Conservation (phyloP, 164 flowering plant species). For the Annona squamosa region DNA sequence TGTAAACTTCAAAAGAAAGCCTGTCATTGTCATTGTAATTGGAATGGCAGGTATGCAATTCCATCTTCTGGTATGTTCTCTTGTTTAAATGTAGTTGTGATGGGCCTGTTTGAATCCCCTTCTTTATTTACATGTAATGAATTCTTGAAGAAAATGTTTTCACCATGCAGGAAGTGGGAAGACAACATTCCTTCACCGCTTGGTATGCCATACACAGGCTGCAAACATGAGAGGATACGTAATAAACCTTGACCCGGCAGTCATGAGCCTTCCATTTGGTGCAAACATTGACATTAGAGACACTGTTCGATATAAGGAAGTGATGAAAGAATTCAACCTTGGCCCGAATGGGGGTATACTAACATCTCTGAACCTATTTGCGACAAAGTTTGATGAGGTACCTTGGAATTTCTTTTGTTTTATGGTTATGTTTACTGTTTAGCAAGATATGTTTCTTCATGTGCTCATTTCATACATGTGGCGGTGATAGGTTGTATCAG, state of each 20-base stretch:
- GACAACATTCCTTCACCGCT: conserved; percentile 81
- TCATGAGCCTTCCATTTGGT: conserved; percentile 79
- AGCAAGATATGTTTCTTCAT: neutral
- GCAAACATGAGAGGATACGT: conserved; percentile 76
- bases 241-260: conserved; percentile 88
- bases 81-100: neutral
- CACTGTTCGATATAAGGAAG: conserved; percentile 86
- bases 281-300: conserved; percentile 95
- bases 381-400: conserved; percentile 97
- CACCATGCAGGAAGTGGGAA: conserved; percentile 76
- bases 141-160: neutral
- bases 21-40: conserved; percentile 74
- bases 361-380: conserved; percentile 86
- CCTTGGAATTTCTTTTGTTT: neutral
- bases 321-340: conserved; percentile 92
- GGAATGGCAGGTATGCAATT: conserved; percentile 81
- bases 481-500: conserved; percentile 53
- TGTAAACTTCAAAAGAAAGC: conserved; percentile 59
- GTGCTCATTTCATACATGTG: neutral
- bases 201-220: conserved; percentile 70
- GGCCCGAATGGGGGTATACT: conserved; percentile 96
- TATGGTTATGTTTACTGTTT: neutral
- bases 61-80: neutral
- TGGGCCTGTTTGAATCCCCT: neutral
- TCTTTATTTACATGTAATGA: neutral